Conservation (phyloP, 139 green algal genomes). For the Pycnococcus provasolii region DNA sequence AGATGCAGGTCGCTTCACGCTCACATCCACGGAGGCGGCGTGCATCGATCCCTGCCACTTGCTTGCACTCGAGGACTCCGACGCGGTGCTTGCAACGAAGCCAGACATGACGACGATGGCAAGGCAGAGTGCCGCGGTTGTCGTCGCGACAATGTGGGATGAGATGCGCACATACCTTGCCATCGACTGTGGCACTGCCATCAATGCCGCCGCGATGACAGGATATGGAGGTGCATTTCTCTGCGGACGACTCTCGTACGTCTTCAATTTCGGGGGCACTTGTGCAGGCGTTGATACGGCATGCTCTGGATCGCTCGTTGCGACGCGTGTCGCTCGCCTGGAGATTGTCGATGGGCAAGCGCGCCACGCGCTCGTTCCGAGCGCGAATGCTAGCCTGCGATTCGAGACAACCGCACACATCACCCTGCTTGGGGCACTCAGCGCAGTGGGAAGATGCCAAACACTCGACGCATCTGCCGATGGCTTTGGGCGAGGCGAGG, state of each 20-base stretch:
- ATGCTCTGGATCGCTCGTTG: constrained; percentile 74
- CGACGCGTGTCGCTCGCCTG: constrained; percentile 41
- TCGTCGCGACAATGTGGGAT: too few species aligned
- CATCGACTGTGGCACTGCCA: too few species aligned
- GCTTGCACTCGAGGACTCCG: too few species aligned
- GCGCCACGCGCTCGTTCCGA: constrained; percentile 20
- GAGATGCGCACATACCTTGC: too few species aligned
- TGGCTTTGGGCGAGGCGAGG: constrained; percentile 52
- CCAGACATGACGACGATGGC: too few species aligned
- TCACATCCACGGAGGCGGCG: too few species aligned
- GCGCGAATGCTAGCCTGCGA: constrained; percentile 57
- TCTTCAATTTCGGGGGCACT: constrained; percentile 35
- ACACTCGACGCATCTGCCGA: constrained; percentile 55
- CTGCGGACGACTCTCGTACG: constrained; percentile 38
- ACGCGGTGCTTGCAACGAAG: too few species aligned
- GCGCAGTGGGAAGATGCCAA: constrained; percentile 63
- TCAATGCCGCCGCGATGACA: too few species aligned
- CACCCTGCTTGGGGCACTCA: constrained; percentile 51
- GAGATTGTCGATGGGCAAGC: constrained; percentile 11
- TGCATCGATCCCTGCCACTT: too few species aligned
- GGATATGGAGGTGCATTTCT: too few species aligned
- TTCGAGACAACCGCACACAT: constrained; percentile 36
- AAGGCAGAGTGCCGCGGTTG: too few species aligned
- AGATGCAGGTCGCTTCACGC: too few species aligned
- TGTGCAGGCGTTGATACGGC: constrained; percentile 48